A percentile compares a stretch with the other conserved stretches of the same genome.
Conservation (phyloP, 805 yeast genomes). For the Lachancea mirantina region DNA sequence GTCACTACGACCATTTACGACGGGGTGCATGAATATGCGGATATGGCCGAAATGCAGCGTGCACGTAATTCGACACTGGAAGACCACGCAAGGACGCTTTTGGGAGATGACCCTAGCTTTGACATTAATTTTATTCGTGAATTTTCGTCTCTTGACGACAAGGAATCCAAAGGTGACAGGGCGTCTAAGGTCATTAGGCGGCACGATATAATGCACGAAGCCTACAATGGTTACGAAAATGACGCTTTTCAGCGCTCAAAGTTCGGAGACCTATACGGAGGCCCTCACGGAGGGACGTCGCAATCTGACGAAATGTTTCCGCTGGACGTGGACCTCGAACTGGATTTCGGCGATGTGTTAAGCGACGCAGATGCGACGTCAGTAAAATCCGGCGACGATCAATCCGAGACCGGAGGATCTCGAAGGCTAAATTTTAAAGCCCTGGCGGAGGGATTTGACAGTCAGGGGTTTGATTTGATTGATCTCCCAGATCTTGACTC, state of each 20-base stretch:
- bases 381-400: constrained; percentile 2
- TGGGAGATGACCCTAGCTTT: constrained; percentile 24
- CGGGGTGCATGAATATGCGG: constrained; percentile 9
- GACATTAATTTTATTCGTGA: constrained; percentile 18
- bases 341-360: constrained; percentile 25
- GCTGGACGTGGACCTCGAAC: constrained; percentile 25
- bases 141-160: constrained; percentile 6
- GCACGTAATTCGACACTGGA: neutral
- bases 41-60: constrained; percentile 7
- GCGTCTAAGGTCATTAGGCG: constrained; percentile 5
- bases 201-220: constrained; percentile 6
- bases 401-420: too few relatives aligned
- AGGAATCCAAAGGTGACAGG: neutral
- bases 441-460: too few relatives aligned
- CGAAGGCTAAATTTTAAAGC: too few relatives aligned
- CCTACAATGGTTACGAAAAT: constrained; percentile 6
- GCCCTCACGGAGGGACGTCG: neutral
- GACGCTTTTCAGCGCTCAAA: constrained; percentile 2
- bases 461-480: neutral
- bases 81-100: constrained; percentile 8
- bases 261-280: too few relatives aligned
- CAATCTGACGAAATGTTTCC: constrained; percentile 7
- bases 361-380: constrained; percentile 13
- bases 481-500: constrained; percentile 4
- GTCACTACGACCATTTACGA: constrained; percentile 7